These are phyloP conservation scores for Thraustotheca clavata DNA, from an alignment of 352 stramenopile genomes.

Conservation along the genomic window DNA sequence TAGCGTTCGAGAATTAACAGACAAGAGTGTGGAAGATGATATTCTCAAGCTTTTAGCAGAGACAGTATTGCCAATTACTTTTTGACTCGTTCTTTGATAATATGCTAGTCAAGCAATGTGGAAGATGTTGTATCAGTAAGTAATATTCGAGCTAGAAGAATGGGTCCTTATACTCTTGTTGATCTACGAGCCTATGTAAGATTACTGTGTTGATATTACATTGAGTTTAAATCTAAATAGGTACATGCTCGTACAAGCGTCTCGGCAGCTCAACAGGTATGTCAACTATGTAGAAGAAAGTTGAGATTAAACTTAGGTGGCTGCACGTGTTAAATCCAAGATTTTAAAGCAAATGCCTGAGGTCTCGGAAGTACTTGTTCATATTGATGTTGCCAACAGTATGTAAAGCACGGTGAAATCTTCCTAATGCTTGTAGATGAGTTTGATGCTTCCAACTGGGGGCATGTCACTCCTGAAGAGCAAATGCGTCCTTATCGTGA, in stretches of 20 bases:
- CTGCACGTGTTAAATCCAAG: slow-evolving; percentile 50
- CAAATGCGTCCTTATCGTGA: slow-evolving; percentile 67
- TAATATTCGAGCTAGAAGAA: slow-evolving; percentile 72
- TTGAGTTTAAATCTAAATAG: neutral
- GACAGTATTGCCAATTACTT: slow-evolving; percentile 31
- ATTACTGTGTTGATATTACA: neutral
- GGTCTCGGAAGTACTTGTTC: slow-evolving; percentile 83
- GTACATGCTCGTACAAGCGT: slow-evolving; percentile 65
- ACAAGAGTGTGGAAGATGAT: slow-evolving; percentile 76
- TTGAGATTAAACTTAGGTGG: slow-evolving; percentile 33
- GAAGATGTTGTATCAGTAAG: slow-evolving; percentile 72
- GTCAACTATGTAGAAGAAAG: neutral
- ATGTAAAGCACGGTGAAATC: neutral
- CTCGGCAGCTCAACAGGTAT: slow-evolving; percentile 73
- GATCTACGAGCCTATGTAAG: slow-evolving; percentile 78
- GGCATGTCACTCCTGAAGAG: slow-evolving; percentile 32
- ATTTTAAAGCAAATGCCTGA: slow-evolving; percentile 60
- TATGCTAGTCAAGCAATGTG: slow-evolving; percentile 55
- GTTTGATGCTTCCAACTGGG: slow-evolving; percentile 23
- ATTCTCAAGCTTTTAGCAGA: slow-evolving; percentile 63
- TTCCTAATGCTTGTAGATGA: slow-evolving; percentile 23
- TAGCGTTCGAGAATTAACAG: slow-evolving; percentile 74
- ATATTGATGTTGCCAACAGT: slow-evolving; percentile 74
- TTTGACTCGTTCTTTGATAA: slow-evolving; percentile 1
- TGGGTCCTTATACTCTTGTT: slow-evolving; percentile 82